Evolutionary conservation across 2,329 filamentous ascomycete species (phyloP).

Genomic region (Apiospora kogelbergensis): DNA sequence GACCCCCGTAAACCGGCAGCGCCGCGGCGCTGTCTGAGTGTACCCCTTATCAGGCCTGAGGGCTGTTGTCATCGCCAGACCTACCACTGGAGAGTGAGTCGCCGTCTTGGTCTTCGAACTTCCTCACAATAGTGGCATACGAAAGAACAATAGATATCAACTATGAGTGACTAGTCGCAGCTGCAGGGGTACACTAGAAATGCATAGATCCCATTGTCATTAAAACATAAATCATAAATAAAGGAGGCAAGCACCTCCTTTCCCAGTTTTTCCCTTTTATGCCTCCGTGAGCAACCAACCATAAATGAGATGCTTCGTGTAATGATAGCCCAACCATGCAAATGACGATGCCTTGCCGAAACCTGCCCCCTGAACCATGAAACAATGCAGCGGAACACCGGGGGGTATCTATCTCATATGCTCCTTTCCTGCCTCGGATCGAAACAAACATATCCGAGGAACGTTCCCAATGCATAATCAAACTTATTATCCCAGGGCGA

Average conservation of each 20-base stretch:
- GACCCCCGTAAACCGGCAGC: background rate
- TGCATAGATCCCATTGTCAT: background rate
- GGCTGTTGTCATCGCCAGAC: background rate
- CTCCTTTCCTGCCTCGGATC: background rate
- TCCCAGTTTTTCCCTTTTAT: background rate
- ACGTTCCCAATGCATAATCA: background rate
- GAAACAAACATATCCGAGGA: background rate
- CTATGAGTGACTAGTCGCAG: background rate
- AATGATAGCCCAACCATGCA: background rate
- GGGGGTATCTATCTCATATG: background rate
- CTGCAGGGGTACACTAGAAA: background rate
- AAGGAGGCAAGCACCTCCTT: slow-evolving; percentile 3
- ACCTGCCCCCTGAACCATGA: background rate
- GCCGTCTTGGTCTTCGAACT: background rate
- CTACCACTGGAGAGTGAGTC: background rate
- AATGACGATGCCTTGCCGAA: background rate
- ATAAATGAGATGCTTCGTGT: background rate
- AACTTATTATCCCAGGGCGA: background rate
- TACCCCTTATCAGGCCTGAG: background rate
- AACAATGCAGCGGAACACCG: background rate
- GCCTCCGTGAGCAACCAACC: background rate
- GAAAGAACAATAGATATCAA: background rate
- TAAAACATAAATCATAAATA: background rate
- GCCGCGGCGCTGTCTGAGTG: too few species aligned
- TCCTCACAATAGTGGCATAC: too few species aligned